Conservation (phyloP, 257 asterid genomes). For the Primulina huaijiensis region DNA sequence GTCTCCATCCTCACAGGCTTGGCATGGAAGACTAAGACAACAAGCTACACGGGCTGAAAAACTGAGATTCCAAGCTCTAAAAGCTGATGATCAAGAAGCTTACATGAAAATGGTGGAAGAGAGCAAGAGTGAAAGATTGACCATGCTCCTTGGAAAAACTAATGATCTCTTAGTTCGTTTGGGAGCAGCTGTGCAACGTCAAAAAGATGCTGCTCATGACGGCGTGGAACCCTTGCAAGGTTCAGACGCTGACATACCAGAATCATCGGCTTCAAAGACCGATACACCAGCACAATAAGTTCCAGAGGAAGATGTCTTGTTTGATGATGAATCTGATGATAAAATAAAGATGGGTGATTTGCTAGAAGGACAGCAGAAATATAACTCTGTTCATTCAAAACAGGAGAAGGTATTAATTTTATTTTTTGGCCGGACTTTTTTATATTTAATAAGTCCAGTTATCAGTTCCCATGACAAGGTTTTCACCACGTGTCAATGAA, state of each 20-base stretch:
- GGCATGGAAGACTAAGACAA: slow-evolving; percentile 99
- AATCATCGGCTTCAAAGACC: slow-evolving; percentile 53
- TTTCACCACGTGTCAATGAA: background rate
- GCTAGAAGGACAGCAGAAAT: slow-evolving; percentile 95
- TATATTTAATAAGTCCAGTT: background rate
- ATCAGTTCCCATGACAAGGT: slow-evolving; percentile 12
- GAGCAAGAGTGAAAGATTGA: slow-evolving; percentile 93
- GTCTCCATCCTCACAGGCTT: slow-evolving; percentile 52
- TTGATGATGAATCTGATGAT: slow-evolving; percentile 50
- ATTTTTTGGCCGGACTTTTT: background rate
- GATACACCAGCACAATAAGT: slow-evolving; percentile 71
- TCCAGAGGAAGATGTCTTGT: slow-evolving; percentile 60
- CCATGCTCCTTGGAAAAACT: slow-evolving; percentile 96
- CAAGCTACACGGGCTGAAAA: slow-evolving; percentile 96
- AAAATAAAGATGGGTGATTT: slow-evolving; percentile 74
- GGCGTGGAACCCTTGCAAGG: slow-evolving; percentile 60
- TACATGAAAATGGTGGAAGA: slow-evolving; percentile 99
- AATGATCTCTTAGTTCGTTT: slow-evolving; percentile 84
- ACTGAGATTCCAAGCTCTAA: slow-evolving; percentile 94
- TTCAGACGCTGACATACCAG: slow-evolving; percentile 53
- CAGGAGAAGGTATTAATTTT: slow-evolving; percentile 79
- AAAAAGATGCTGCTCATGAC: slow-evolving; percentile 86
- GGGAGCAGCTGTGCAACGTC: slow-evolving; percentile 99
- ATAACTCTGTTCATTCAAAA: slow-evolving; percentile 96
- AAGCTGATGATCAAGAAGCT: slow-evolving; percentile 99